Conservation (phyloP, 768 basidiomycete genomes). For the Amanita phalloides region DNA sequence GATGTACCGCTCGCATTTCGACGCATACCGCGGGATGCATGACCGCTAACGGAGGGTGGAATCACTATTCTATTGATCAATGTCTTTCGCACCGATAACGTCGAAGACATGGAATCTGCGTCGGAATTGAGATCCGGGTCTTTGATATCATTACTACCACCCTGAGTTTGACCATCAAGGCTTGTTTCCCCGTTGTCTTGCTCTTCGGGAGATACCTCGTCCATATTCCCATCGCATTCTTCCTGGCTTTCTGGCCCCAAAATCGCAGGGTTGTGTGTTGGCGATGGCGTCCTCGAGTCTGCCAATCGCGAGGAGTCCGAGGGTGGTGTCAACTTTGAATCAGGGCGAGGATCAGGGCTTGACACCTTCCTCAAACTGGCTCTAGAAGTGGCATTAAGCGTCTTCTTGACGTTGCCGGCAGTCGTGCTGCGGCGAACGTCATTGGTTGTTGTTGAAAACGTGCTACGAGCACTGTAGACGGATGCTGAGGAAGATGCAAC, state of each 20-base stretch:
- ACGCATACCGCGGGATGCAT: not conserved
- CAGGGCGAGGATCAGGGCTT: slow-evolving; percentile 39
- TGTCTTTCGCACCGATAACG: slow-evolving; percentile 1
- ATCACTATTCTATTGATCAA: slow-evolving; percentile 4
- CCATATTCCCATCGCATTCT: not conserved
- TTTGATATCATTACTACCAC: not conserved
- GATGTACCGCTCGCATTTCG: not conserved
- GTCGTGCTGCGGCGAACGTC: not conserved
- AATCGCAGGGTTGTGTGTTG: slow-evolving; percentile 11
- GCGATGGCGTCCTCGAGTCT: slow-evolving; percentile 10
- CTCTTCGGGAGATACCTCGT: not conserved
- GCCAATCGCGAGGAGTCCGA: slow-evolving; percentile 24
- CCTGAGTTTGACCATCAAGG: not conserved
- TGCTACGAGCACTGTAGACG: slow-evolving; percentile 36
- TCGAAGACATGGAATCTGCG: not conserved
- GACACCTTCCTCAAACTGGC: slow-evolving; percentile 9
- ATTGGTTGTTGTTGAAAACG: slow-evolving; percentile 15
- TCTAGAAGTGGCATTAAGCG: not conserved
- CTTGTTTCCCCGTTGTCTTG: not conserved
- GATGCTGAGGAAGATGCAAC: slow-evolving; percentile 23
- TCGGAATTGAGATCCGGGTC: not conserved
- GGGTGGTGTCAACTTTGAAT: slow-evolving; percentile 51
- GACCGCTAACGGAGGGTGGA: not conserved
- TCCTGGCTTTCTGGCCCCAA: slow-evolving; percentile 7
- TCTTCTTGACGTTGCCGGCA: slow-evolving; percentile 3